These are phyloP conservation scores for Fraxinus excelsior DNA, from an alignment of 257 asterid genomes.

Conservation along the genomic window DNA sequence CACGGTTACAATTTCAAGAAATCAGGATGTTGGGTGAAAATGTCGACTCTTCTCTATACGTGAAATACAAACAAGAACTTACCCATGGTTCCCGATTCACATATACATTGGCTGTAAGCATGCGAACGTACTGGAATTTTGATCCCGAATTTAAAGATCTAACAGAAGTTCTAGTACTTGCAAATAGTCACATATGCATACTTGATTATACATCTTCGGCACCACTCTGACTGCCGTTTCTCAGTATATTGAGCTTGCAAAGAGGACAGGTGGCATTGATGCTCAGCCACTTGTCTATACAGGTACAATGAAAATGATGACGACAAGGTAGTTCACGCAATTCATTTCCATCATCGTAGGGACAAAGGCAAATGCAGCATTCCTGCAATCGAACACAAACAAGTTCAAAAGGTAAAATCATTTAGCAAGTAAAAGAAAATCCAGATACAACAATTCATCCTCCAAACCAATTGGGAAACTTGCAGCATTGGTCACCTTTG, in stretches of 20 bases:
- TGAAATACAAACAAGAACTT: slow-evolving; percentile 22
- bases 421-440: background rate
- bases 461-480: background rate
- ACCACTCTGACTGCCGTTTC: slow-evolving; percentile 62
- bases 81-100: slow-evolving; percentile 6
- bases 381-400: slow-evolving; percentile 51
- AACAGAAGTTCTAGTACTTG: background rate
- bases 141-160: background rate
- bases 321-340: slow-evolving; percentile 95
- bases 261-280: slow-evolving; percentile 97
- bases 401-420: background rate
- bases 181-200: background rate
- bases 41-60: slow-evolving; percentile 15
- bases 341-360: slow-evolving; percentile 89
- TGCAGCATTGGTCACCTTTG: background rate
- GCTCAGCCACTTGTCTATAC: slow-evolving; percentile 96
- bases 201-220: slow-evolving; percentile 66
- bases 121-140: background rate
- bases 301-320: slow-evolving; percentile 84
- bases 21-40: slow-evolving; percentile 6
- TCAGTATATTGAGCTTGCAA: slow-evolving; percentile 90
- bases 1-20: slow-evolving; percentile 8
- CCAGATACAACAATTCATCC: background rate
- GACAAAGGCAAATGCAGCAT: slow-evolving; percentile 90
- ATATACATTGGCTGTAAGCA: slow-evolving; percentile 25